phyloP scores from a whole-genome alignment of 768 basidiomycete species.

The Neoboletus magnificus region DNA sequence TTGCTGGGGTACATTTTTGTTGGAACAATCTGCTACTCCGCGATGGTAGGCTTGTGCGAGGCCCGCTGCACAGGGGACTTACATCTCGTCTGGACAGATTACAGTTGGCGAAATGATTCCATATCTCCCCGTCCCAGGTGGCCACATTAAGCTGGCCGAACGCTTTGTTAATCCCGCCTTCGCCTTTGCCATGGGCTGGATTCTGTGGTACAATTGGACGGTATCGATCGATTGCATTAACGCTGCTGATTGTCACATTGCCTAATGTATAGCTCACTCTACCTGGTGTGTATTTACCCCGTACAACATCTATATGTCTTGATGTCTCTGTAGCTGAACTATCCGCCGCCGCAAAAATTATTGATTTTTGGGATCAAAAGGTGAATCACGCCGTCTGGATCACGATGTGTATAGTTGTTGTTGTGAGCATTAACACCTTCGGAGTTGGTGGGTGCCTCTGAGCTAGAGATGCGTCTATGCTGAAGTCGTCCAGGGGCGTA shows the following conservation, averaged over 20 bases:
- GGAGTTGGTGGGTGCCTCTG: constrained; percentile 28
- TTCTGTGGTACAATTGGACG: constrained; percentile 38
- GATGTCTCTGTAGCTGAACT: constrained; percentile 33
- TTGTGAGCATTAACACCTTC: constrained; percentile 40
- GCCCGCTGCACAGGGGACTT: neutral
- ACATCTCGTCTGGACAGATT: constrained; percentile 9
- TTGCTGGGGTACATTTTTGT: constrained; percentile 38
- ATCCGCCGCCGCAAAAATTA: constrained; percentile 47
- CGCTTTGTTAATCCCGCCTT: constrained; percentile 42
- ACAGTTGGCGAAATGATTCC: constrained; percentile 42
- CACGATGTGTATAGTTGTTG: constrained; percentile 45
- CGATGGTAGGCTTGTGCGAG: constrained; percentile 25
- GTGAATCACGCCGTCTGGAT: constrained; percentile 49
- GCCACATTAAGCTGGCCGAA: constrained; percentile 44
- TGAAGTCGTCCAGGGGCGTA: constrained; percentile 27
- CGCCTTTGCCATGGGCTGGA: constrained; percentile 40
- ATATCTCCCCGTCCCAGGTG: constrained; percentile 40
- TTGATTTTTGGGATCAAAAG: constrained; percentile 40
- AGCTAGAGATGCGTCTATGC: neutral
- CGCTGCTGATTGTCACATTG: constrained; percentile 11
- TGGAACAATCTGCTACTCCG: constrained; percentile 31
- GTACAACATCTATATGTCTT: too few species aligned
- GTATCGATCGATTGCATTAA: constrained; percentile 3
- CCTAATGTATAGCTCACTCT: constrained; percentile 9
- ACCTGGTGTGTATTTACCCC: constrained; percentile 8